These are phyloP conservation scores for Arthrobotrys megalospora DNA, from an alignment of 2,329 filamentous ascomycete genomes.

Conservation along the genomic window DNA sequence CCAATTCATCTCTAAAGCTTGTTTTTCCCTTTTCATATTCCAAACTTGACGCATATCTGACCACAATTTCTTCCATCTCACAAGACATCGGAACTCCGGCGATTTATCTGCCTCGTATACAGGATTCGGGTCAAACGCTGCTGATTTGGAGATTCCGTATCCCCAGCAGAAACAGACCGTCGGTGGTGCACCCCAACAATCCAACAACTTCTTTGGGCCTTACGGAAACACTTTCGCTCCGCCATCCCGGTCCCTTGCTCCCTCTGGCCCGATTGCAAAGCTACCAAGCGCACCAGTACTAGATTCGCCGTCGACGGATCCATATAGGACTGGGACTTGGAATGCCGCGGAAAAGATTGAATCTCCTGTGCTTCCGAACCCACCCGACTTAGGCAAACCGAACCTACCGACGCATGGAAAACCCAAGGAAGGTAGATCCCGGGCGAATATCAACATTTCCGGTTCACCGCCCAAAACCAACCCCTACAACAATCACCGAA, in stretches of 20 bases:
- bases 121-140: slow-evolving; percentile 56
- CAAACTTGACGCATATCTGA: slow-evolving; percentile 36
- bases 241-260: slow-evolving; percentile 19
- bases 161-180: slow-evolving; percentile 42
- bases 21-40: not conserved
- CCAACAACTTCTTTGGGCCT: slow-evolving; percentile 24
- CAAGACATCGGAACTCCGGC: slow-evolving; percentile 59
- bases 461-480: slow-evolving; percentile 55
- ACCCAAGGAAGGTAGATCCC: slow-evolving; percentile 44
- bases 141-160: slow-evolving; percentile 50
- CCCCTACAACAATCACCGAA: slow-evolving; percentile 58
- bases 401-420: slow-evolving; percentile 43
- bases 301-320: slow-evolving; percentile 35
- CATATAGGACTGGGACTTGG: slow-evolving; percentile 48
- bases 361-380: slow-evolving; percentile 47
- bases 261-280: slow-evolving; percentile 30
- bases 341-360: slow-evolving; percentile 42
- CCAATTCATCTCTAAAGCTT: not conserved
- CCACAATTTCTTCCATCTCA: slow-evolving; percentile 32
- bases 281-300: slow-evolving; percentile 30
- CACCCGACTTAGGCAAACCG: slow-evolving; percentile 37
- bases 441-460: slow-evolving; percentile 43
- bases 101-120: slow-evolving; percentile 59
- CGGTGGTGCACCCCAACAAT: slow-evolving; percentile 13
- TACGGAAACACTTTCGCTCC: slow-evolving; percentile 42